A percentile compares a stretch with the other conserved stretches of the same genome.
Conservation (phyloP, 768 basidiomycete genomes). For the Gymnopilus junonius region DNA sequence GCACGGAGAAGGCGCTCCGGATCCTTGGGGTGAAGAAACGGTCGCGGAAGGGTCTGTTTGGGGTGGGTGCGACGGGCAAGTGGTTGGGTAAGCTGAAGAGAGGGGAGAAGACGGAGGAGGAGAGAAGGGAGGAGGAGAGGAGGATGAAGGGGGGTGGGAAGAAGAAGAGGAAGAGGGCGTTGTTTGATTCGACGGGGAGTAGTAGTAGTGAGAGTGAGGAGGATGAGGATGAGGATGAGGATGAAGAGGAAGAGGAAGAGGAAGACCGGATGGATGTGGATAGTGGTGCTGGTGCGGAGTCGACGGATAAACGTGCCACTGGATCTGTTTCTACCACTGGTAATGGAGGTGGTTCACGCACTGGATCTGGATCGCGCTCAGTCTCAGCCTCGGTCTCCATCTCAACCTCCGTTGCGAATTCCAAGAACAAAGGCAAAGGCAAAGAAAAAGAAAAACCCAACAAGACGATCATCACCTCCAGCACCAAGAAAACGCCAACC, state of each 20-base stretch:
- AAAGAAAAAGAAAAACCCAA: not conserved
- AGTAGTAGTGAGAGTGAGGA: not conserved
- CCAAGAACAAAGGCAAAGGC: not conserved
- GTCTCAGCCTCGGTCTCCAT: not conserved
- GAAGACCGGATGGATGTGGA: not conserved
- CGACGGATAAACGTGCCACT: not conserved
- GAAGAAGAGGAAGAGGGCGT: not conserved
- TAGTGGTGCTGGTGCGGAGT: not conserved
- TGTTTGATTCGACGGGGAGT: not conserved
- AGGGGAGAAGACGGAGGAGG: not conserved
- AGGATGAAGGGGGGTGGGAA: not conserved
- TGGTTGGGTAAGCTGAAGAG: not conserved
- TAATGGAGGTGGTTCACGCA: not conserved
- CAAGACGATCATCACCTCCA: not conserved
- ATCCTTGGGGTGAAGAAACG: not conserved
- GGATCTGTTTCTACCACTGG: not conserved
- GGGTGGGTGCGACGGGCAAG: not conserved
- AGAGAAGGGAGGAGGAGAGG: not conserved
- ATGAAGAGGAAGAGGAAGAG: not conserved
- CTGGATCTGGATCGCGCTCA: not conserved
- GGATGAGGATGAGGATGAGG: not conserved
- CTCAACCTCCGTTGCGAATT: not conserved
- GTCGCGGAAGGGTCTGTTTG: slow-evolving; percentile 8
- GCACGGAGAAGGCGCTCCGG: not conserved
- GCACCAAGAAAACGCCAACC: not conserved